Base-by-base conservation (phyloP, 495 filamentous ascomycete species). In the Neurospora sp. region DNA sequence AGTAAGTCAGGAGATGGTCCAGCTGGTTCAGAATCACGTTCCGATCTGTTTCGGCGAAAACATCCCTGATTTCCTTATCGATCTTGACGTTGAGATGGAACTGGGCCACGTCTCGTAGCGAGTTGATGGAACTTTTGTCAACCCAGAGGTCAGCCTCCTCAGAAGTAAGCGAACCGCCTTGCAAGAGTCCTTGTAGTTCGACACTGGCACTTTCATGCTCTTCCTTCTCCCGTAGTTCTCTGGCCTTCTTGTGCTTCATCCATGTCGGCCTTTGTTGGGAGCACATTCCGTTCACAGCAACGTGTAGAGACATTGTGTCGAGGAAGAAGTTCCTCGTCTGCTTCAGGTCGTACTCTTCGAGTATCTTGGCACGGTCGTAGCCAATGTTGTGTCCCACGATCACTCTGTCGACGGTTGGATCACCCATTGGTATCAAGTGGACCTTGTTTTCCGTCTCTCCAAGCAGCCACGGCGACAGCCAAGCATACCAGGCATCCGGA, bases 251-350 rank as follows among this genome's bases (percentile, higher is more conserved):
- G 77, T 96, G 92, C 74, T 94, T 96, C 90, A 97, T 92, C 96
- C 96, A 99, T 1, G 93, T 96, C 9, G 96, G 96, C 69, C 96
- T 87, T 80, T 99, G 96, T 71, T 91, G 91, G 10, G 96, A 98
- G 79, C 96, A 99, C 96, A 99, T 99, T 39, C 96, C 96, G 77
- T 99, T 99, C 9, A 97, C 94, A 14, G 96, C 96, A 8, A 98
- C 94, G 79, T 99, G 96, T 69, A 99, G 85, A 9, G 94, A 97
- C 96, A 99, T 99, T 3, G 96, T 99, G 83, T 99, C 96, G 37
- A 99, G 80, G 77, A 97, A 99, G 53, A 88, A 93, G 75, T 93
- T 98, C 70, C 88, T 89, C 35, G 93, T 89, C 78, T 97, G 94
- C 69, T 86, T 81, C 45, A 98, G 79, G 76, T 90, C 86, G 78